Conservation (phyloP, 2,329 filamentous ascomycete genomes). For the Xylariomycetidae sp. region DNA sequence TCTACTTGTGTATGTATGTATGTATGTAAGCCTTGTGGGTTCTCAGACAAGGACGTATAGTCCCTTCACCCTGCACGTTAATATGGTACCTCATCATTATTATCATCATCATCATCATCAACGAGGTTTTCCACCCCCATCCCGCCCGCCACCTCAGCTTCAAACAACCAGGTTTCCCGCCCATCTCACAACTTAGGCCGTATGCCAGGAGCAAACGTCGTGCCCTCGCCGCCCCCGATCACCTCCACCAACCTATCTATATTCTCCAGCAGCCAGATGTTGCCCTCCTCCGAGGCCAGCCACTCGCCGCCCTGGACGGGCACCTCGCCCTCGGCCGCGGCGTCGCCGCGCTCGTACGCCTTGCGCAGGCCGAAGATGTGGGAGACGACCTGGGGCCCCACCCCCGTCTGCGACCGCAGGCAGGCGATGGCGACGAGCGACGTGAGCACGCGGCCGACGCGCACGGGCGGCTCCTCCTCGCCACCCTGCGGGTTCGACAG, state of each 20-base stretch:
- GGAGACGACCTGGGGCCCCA: conserved; percentile 75
- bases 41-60: too few species aligned
- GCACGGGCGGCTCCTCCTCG: conserved; percentile 34
- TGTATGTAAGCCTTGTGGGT: too few species aligned
- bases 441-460: conserved; percentile 66
- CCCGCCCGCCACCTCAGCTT: too few species aligned
- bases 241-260: conserved; percentile 55
- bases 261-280: conserved; percentile 56
- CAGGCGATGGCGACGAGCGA: conserved; percentile 71
- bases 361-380: conserved; percentile 80
- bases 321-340: conserved; percentile 43
- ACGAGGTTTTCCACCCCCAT: too few species aligned
- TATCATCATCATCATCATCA: too few species aligned
- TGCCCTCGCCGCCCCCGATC: conserved; percentile 38
- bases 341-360: conserved; percentile 61
- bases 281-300: conserved; percentile 62
- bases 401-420: conserved; percentile 72
- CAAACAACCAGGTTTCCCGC: too few species aligned
- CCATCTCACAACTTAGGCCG: conserved; percentile 35
- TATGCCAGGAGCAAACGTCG: conserved; percentile 51
- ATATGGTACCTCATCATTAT: too few species aligned
- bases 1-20: too few species aligned
- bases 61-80: too few species aligned
- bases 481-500: conserved; percentile 61
- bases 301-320: conserved; percentile 49